Base-by-base conservation (phyloP, 139 green algal species). In the Penium margaritaceum region DNA sequence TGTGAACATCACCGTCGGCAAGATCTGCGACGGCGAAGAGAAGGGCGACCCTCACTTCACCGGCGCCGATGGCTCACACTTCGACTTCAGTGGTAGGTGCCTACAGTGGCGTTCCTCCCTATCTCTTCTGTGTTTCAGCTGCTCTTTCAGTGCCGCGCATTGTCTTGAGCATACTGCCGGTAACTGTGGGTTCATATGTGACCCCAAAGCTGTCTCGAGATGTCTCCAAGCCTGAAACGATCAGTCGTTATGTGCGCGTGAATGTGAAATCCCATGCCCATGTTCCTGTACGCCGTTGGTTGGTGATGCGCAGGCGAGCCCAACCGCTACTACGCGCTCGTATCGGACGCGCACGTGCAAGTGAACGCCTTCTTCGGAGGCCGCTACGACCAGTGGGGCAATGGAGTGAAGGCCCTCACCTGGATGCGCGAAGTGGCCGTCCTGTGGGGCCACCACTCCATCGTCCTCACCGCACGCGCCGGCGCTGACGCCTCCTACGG, bases 321-420 rank as follows among this genome's bases (percentile, higher is more conserved):
- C 29, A 70, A 70, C 63, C 29, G 24, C 27, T 62, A 34, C 24
- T 70, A 60, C 63, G 24, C 27, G 24, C 63, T 70, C 30, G 41
- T 70, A 15, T 60, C 39, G 27, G 63, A 70, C 63, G 15, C 63
- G 63, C 63, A 70, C 41, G n/a, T 70, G 30, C 63, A 70, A 15
- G 34, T 70, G 30, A 70, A 70, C 63, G 32, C n/a, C 39, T 70
- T 70, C 63, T 55, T 60, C 30, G 63, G 63, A 30, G 63, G 63
- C 29, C 29, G 63, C 24, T 70, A 55, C 63, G 35, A 33, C 39
- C 63, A 27, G 7, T 70, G 63, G 63, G 30, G 30, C 51, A 33
- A 33, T 33, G 63, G 63, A 30, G 32, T 44, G 1, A 70, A 70
- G 63, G 55, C 55, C 24, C 55, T 64, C 24, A 64, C 55, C 7